Percentiles rank a stretch among this genome's conserved stretches.
Evolutionary conservation across 129 eudicot genomes (phyloP).

Genomic region (Chrysanthemum lavandulifolium): DNA sequence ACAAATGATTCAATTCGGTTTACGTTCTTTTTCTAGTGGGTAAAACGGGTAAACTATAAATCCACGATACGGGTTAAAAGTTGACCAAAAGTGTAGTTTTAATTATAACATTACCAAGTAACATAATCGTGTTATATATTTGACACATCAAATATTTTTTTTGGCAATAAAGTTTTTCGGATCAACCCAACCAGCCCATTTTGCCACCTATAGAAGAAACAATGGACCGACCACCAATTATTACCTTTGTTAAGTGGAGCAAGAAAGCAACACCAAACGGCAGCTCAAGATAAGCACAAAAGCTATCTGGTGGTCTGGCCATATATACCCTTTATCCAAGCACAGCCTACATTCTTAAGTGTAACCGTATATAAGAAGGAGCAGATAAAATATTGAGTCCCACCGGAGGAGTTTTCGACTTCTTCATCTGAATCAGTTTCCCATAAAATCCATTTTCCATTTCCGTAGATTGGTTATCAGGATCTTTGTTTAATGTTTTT

Average conservation of each 20-base stretch:
- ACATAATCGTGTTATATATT: background rate
- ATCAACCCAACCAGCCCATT: constrained; percentile 7
- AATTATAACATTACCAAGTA: background rate
- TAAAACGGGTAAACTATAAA: background rate
- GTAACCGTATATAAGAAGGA: constrained; percentile 33
- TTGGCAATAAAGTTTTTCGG: background rate
- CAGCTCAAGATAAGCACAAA: constrained; percentile 24
- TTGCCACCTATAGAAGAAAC: constrained; percentile 26
- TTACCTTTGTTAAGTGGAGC: constrained; percentile 44
- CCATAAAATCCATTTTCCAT: constrained; percentile 79
- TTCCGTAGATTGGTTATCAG: constrained; percentile 37
- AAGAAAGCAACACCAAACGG: constrained; percentile 33
- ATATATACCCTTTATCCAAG: constrained; percentile 53
- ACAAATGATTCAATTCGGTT: background rate
- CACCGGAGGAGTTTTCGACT: constrained; percentile 50
- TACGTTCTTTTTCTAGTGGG: background rate
- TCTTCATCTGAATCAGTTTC: constrained; percentile 64
- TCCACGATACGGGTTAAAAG: background rate
- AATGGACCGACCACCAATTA: constrained; percentile 43
- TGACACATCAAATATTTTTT: background rate
- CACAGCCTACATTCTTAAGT: constrained; percentile 38
- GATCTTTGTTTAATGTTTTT: constrained; percentile 34
- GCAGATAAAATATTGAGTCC: constrained; percentile 28
- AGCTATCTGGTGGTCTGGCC: constrained; percentile 33
- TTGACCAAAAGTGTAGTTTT: background rate